Evolutionary conservation across 2,329 filamentous ascomycete genomes (phyloP).

Genomic region (Fusarium secorum): DNA sequence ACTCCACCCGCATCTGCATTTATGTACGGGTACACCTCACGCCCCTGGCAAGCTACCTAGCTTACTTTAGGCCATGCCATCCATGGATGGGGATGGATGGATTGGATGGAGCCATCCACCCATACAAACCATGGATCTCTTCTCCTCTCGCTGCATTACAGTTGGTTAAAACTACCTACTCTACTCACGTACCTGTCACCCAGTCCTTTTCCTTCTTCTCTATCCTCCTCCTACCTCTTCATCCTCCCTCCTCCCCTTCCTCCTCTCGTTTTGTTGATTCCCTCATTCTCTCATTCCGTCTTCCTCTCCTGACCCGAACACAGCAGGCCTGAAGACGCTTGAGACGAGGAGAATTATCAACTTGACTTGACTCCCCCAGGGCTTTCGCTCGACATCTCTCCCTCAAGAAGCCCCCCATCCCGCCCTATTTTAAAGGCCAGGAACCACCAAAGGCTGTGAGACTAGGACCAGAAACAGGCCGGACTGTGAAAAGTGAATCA

Average conservation of each 20-base stretch:
- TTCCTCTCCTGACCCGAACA: slow-evolving; percentile 57
- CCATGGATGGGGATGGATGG: background rate
- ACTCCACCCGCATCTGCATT: background rate
- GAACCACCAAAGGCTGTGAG: slow-evolving; percentile 41
- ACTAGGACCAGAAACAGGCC: slow-evolving; percentile 36
- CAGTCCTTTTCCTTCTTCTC: slow-evolving; percentile 64
- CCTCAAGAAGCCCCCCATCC: slow-evolving; percentile 16
- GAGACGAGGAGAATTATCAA: slow-evolving; percentile 48
- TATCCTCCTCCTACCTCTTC: slow-evolving; percentile 63
- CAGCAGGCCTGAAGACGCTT: slow-evolving; percentile 48
- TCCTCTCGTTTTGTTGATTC: slow-evolving; percentile 59
- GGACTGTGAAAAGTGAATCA: slow-evolving; percentile 44
- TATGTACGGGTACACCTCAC: background rate
- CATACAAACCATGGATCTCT: slow-evolving; percentile 23
- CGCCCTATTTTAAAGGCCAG: slow-evolving; percentile 43
- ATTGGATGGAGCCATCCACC: slow-evolving; percentile 17
- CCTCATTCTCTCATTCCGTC: slow-evolving; percentile 56
- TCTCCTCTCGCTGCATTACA: slow-evolving; percentile 23
- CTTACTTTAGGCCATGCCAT: background rate
- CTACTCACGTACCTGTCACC: slow-evolving; percentile 54
- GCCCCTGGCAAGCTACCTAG: background rate
- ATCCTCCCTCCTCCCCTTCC: slow-evolving; percentile 51
- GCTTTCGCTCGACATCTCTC: slow-evolving; percentile 14
- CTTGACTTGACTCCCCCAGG: slow-evolving; percentile 15
- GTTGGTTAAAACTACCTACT: slow-evolving; percentile 51